A percentile compares a stretch with the other conserved stretches of the same genome.
phyloP scores from a whole-genome alignment of 441 rosid genomes.

The Jatropha multifida region DNA sequence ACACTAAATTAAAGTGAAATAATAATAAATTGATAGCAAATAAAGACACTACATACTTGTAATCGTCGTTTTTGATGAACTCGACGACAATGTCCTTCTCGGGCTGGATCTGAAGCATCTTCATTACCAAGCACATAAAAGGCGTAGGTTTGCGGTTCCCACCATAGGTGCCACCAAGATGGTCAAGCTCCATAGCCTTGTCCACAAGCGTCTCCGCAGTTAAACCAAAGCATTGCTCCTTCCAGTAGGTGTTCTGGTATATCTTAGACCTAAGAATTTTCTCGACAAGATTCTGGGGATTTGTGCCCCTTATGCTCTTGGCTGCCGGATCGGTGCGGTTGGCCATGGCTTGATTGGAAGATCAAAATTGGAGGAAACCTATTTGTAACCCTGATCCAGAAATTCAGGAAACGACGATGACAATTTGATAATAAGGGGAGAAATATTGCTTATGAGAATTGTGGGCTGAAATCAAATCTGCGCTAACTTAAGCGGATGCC shows the following conservation, averaged over 20 bases:
- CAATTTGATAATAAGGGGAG: too few relatives aligned
- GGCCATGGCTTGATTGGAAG: constrained; percentile 50
- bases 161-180: constrained; percentile 79
- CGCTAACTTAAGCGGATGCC: too few relatives aligned
- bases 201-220: constrained; percentile 96
- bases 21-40: background rate
- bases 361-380: background rate
- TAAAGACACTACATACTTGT: constrained; percentile 47
- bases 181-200: constrained; percentile 97
- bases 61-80: constrained; percentile 90
- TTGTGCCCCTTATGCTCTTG: constrained; percentile 85
- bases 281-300: constrained; percentile 93
- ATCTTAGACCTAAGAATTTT: constrained; percentile 82
- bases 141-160: constrained; percentile 93
- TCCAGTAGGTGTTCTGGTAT: constrained; percentile 91
- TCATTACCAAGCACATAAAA: constrained; percentile 79
- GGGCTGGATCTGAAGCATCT: constrained; percentile 97
- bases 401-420: too few relatives aligned
- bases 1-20: background rate
- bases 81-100: constrained; percentile 95
- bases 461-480: too few relatives aligned
- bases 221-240: constrained; percentile 90
- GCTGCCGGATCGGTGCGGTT: constrained; percentile 90
- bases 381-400: too few relatives aligned
- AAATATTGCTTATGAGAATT: too few relatives aligned